A percentile compares a stretch with the other conserved stretches of the same genome.
Evolutionary conservation across 1,284 basidiomycete genomes (phyloP).

Genomic region (Leccinum fuscescens): DNA sequence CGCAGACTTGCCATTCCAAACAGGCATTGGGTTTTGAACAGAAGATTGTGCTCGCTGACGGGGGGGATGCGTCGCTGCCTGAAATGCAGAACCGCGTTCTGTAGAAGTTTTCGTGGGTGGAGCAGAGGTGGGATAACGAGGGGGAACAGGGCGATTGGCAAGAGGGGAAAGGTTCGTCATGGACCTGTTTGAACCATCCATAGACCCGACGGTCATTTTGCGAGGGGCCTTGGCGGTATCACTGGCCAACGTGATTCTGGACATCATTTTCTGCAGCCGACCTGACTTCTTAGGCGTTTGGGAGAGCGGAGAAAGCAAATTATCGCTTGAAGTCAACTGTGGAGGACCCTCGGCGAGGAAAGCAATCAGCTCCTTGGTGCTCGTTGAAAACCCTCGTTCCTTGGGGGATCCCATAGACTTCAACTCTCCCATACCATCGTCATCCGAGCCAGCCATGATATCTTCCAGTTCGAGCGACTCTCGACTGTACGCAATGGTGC

Average conservation of each 20-base stretch:
- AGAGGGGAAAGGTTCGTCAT: slow-evolving; percentile 45
- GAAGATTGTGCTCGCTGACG: slow-evolving; percentile 32
- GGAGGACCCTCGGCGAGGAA: slow-evolving; percentile 37
- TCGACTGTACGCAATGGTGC: slow-evolving; percentile 51
- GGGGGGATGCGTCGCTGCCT: slow-evolving; percentile 7
- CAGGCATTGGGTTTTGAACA: slow-evolving; percentile 34
- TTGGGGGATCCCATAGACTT: slow-evolving; percentile 29
- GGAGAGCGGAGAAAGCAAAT: slow-evolving; percentile 39
- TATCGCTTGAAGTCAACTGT: slow-evolving; percentile 27
- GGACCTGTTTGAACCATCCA: slow-evolving; percentile 34
- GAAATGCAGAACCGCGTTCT: slow-evolving; percentile 28
- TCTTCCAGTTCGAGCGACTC: slow-evolving; percentile 76
- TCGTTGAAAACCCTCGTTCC: slow-evolving; percentile 40
- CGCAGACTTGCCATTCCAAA: slow-evolving; percentile 18
- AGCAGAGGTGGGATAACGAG: slow-evolving; percentile 38
- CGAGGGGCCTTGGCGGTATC: slow-evolving; percentile 31
- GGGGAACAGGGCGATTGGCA: slow-evolving; percentile 56
- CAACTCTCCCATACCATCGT: slow-evolving; percentile 31
- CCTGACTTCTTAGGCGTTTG: slow-evolving; percentile 52
- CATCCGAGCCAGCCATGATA: slow-evolving; percentile 65
- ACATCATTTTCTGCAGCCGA: slow-evolving; percentile 76
- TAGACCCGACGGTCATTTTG: slow-evolving; percentile 26
- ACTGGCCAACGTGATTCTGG: slow-evolving; percentile 60
- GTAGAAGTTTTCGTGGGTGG: slow-evolving; percentile 44
- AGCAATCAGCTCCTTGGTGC: slow-evolving; percentile 59